A percentile compares a stretch with the other conserved stretches of the same genome.
Conservation (phyloP, 148 eudicot genomes). For the Oxyria digyna region DNA sequence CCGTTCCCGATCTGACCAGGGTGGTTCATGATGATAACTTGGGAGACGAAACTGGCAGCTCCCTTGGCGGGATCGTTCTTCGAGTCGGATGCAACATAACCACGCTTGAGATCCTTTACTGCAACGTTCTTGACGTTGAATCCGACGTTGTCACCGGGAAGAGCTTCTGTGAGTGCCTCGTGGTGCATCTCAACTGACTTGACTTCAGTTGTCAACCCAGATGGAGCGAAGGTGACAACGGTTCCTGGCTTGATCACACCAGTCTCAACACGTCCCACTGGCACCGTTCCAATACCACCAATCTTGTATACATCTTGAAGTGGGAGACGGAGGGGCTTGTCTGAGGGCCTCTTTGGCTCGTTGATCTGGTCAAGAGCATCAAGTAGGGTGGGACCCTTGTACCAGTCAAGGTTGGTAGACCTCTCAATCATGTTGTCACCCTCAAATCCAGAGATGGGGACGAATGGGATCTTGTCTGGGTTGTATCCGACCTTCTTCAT, state of each 20-base stretch:
- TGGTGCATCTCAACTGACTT: constrained; percentile 32
- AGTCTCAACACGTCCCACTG: constrained; percentile 24
- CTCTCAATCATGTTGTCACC: constrained; percentile 29
- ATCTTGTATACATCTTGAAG: constrained; percentile 28
- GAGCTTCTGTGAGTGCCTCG: constrained; percentile 25
- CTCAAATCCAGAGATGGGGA: constrained; percentile 24
- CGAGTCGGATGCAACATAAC: constrained; percentile 23
- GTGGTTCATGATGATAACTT: constrained; percentile 26
- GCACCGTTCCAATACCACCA: constrained; percentile 27
- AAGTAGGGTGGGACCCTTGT: constrained; percentile 26
- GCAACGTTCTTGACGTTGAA: constrained; percentile 26
- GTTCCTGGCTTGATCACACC: constrained; percentile 20
- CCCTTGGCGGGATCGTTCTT: constrained; percentile 26
- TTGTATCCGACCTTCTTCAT: constrained; percentile 26
- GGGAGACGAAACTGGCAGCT: constrained; percentile 24
- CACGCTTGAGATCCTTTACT: constrained; percentile 29
- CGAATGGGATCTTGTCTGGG: constrained; percentile 23
- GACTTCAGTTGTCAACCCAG: constrained; percentile 24
- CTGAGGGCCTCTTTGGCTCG: constrained; percentile 24
- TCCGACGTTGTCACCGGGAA: constrained; percentile 23
- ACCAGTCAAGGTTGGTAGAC: constrained; percentile 27
- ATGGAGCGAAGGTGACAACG: constrained; percentile 22
- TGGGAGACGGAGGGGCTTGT: constrained; percentile 26
- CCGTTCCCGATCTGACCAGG: constrained; percentile 25
- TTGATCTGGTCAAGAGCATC: constrained; percentile 19